Conservation (phyloP, 345 rosid species). For the Eucalyptus pumila region DNA sequence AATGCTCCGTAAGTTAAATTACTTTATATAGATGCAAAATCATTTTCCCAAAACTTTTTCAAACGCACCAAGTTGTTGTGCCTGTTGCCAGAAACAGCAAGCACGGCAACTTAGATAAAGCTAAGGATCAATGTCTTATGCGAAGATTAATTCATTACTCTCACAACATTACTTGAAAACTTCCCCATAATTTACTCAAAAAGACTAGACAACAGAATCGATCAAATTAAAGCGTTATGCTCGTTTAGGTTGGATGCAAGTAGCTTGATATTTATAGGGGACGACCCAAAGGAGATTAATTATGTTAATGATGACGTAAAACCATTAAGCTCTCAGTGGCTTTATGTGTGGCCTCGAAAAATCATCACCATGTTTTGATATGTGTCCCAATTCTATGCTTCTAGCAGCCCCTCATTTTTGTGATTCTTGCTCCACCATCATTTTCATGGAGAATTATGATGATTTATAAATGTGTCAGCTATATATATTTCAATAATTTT, state of each 20-base stretch:
- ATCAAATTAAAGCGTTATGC: background rate
- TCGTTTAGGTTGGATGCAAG: background rate
- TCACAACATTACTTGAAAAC: background rate
- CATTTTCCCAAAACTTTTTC: background rate
- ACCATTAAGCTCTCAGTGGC: background rate
- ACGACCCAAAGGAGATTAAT: background rate
- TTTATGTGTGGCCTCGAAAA: background rate
- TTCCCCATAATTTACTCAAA: background rate
- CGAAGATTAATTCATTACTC: background rate
- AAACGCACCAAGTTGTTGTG: background rate
- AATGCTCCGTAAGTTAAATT: no score
- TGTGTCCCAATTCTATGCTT: no score
- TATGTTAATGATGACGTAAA: background rate
- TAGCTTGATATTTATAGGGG: background rate
- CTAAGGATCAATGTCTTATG: background rate
- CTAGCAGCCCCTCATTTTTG: no score
- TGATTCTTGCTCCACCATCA: no score
- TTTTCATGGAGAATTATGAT: no score
- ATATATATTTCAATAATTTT: no score
- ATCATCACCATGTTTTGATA: background rate
- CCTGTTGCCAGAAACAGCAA: background rate
- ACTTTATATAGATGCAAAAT: background rate
- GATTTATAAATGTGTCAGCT: rapidly evolving
- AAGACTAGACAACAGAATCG: background rate
- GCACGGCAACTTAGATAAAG: no score